These are phyloP conservation scores for Carallia brachiata DNA, from an alignment of 345 rosid species.

Conservation along the genomic window DNA sequence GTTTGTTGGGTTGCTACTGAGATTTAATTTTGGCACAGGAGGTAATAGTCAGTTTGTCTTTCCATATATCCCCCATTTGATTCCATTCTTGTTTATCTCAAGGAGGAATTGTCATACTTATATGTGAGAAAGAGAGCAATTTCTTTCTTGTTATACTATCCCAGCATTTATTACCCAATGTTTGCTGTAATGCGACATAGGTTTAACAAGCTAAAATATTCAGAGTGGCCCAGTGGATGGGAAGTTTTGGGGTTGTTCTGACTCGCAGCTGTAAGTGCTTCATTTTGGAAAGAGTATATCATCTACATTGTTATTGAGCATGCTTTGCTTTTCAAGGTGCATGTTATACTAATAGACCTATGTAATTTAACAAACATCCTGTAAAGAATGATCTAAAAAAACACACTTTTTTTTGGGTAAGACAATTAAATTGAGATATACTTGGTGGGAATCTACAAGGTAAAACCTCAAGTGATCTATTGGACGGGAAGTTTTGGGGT, in stretches of 20 bases:
- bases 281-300: not conserved
- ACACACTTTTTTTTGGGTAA: no score
- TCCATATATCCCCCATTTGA: not conserved
- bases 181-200: not conserved
- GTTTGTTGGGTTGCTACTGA: conserved; percentile 7
- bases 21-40: not conserved
- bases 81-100: not conserved
- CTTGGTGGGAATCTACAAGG: no score
- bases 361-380: no score
- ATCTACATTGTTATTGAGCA: no score
- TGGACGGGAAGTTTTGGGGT: no score
- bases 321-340: no score
- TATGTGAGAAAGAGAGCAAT: not conserved
- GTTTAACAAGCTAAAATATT: not conserved
- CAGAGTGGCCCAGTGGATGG: conserved; percentile 6
- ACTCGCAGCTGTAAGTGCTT: not conserved
- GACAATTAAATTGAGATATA: no score
- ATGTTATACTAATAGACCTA: no score
- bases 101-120: not conserved
- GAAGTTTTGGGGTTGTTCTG: conserved; percentile 5
- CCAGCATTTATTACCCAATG: not conserved
- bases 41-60: not conserved
- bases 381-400: no score
- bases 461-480: no score
- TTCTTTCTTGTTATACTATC: not conserved